Base-by-base conservation (phyloP, 164 flowering plant species). In the Cinnamomum chago region DNA sequence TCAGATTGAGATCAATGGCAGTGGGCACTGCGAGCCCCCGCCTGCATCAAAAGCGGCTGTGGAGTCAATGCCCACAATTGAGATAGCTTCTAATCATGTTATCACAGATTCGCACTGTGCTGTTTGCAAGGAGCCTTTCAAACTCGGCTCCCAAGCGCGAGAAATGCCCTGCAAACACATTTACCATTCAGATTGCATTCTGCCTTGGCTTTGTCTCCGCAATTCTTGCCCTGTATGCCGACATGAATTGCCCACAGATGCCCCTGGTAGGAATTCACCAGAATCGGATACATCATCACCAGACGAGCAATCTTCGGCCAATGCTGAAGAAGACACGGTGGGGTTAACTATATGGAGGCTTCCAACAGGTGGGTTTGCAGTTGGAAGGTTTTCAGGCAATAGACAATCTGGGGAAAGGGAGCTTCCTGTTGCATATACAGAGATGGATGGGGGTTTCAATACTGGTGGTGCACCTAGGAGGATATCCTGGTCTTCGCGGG, bases 151-250 rank as follows among this genome's bases (percentile, higher is more conserved):
- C 0, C 89, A 84, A 67, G 95, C 91, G 0, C 82, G 92, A 0
- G 95, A 89, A 77, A 87, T 92, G 93, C 97, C 97, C 2, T 92
- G 95, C 74, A 90, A 90, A 76, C 97, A 92, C 72, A 85, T 92
- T 15, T 92, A 87, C 77, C 97, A 92, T 71, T 62, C 86, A 0
- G 97, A 90, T 33, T 92, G 97, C 73, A 92, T 92, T 14, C 78
- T 92, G 10, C 97, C 97, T 0, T 90, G 97, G 97, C 91, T 92
- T 1, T 76, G 89, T 11, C 65, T 86, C 2, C 79, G 89, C 1
- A 92, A 89, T 73, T 89, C 97, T 23, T 92, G 97, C 71, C 97
- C 97, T 0, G 92, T 92, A 22, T 92, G 94, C 77, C 86, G 97
- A 10, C 87, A 85, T 67, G 93, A 90, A 75, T 70, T 89, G 67